Evolutionary conservation across 192 early-diverging fungal species (phyloP).

Genomic region (Bifiguratus adelaidae): DNA sequence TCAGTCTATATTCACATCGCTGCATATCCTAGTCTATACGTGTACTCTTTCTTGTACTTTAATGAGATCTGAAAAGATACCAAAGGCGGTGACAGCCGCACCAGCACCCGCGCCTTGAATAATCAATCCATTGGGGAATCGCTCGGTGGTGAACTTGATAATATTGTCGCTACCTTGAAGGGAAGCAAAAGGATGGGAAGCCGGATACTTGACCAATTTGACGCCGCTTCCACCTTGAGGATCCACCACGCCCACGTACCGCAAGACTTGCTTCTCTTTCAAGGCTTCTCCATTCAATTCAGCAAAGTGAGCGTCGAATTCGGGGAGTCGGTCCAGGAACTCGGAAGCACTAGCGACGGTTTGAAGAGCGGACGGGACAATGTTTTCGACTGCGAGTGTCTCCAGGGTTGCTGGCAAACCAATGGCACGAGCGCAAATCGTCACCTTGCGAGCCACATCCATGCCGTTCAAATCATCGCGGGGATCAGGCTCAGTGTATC

Average conservation of each 20-base stretch:
- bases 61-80: constrained; percentile 89
- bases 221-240: constrained; percentile 61
- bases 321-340: constrained; percentile 78
- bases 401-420: constrained; percentile 69
- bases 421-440: constrained; percentile 80
- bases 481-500: constrained; percentile 98
- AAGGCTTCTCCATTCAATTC: constrained; percentile 71
- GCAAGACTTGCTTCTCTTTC: constrained; percentile 64
- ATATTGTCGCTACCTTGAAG: constrained; percentile 98
- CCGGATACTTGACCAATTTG: constrained; percentile 67
- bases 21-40: no score
- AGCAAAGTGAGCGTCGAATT: constrained; percentile 79
- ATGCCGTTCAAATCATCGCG: constrained; percentile 98
- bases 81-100: constrained; percentile 95
- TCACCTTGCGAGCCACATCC: constrained; percentile 98
- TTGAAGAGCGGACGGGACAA: constrained; percentile 84
- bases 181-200: constrained; percentile 88
- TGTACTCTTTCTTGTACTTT: constrained; percentile 72
- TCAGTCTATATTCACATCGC: no score
- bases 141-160: constrained; percentile 88
- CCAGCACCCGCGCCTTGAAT: constrained; percentile 96
- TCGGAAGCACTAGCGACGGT: constrained; percentile 55
- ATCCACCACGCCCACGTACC: constrained; percentile 90
- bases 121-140: constrained; percentile 92
- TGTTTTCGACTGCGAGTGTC: constrained; percentile 87